Base-by-base conservation (phyloP, 2,329 filamentous ascomycete genomes). In the Arachnomyces sp. region DNA sequence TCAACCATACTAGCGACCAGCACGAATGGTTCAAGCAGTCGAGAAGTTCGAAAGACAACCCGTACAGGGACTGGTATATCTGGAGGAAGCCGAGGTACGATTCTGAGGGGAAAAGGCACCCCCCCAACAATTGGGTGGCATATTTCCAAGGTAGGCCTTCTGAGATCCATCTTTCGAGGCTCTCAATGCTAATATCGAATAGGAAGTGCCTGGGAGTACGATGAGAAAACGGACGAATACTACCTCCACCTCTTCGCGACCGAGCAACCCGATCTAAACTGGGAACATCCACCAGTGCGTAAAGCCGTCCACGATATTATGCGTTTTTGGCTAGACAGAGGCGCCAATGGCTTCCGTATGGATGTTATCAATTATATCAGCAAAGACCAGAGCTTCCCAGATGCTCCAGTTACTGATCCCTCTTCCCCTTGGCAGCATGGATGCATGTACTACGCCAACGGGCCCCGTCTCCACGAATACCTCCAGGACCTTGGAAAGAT, bases 211-310 rank as follows among this genome's bases (percentile, higher is more conserved):
- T 67, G 65, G 65, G 52, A 79, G 43, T 89, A 77, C 67, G 83
- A 88, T 51, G 78, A 84, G 48, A 57, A 63, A n/a, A 85, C 82
- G 0, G 69, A 72, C 35, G 81, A 89, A 60, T 89, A 86, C 58
- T 89, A 86, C 52, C 74, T 89, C 0, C 79, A 83, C 45, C 70
- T 92, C 8, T 93, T 87, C 57, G 78, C 81, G 4, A 74, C 73
- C 4, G 77, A 84, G 48, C 84, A 90, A 57, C 85, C 86, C 0
- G 86, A 92, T 51, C 69, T 92, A 12, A 92, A 92, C 62, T 92
- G 84, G 84, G 82, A 90, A 54, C 84, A 81, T 42, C 68, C 71
- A 0, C 76, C 74, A 8, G 76, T 82, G 0, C 73, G 84, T 12
- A 65, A 75, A 34, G 84, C 83, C 1, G 78, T 89, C 6, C 83